Evolutionary conservation across 129 eudicot genomes (phyloP), one percentile per base, ranked within the genome.

Genomic region (Arctium minus): DNA sequence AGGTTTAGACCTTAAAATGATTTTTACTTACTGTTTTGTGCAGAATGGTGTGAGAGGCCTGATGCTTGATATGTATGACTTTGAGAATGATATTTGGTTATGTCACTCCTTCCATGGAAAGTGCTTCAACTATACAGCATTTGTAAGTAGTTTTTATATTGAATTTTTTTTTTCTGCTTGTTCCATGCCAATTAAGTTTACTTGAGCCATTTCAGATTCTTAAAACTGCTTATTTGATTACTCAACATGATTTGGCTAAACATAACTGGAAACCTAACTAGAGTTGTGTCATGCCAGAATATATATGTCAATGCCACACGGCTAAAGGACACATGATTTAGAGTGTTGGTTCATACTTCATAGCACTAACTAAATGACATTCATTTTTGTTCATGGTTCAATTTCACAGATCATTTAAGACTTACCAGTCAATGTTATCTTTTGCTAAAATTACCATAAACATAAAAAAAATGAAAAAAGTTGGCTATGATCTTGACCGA

Each of bases 51-150:
- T 92, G 76, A 79, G 94, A 88, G 97, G 97, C 10, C 76, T 92
- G 84, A 92, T 92, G 97, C 94, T 92, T n/a, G 97, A 92, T 79
- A 90, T 92, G 94, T 92, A 92, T 80, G 94, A 92, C 86, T 92
- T 90, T 70, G 74, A 90, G 38, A 87, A 90, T 79, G 93, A 88
- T 77, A 81, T 92, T 56, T 92, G 97, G 97, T 87, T 92, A 79
- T 92, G 97, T 80, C 94, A 92, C 84, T 88, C 97, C 72, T 90
- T 82, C 72, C 91, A 91, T 62, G 94, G 92, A 10, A 81, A 83
- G 74, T 92, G 97, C 88, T 86, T 74, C 86, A 90, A 92, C 89
- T 85, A 81, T 85, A 92, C 94, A 78, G 92, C 93, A 13, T 92
- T 92, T 87, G 97, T 92, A 89, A 92, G 97, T 92, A 80, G 71